phyloP scores from a whole-genome alignment of 495 filamentous ascomycete species.

The Cetradonia linearis region DNA sequence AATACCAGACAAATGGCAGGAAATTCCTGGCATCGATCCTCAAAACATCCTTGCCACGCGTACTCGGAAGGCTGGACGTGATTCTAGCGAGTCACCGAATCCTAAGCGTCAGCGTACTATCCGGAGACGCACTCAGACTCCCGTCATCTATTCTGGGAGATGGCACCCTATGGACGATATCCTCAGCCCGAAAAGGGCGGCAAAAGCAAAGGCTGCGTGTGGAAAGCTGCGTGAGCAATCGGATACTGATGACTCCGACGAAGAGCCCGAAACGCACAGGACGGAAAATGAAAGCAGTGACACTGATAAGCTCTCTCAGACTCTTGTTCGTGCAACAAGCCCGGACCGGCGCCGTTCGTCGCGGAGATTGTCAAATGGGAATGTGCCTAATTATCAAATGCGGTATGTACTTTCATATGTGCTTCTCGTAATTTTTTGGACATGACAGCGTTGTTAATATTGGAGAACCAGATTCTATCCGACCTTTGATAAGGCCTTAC shows the following conservation, averaged over 20 bases:
- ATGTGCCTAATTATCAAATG: slow-evolving; percentile 7
- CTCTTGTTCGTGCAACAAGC: background rate
- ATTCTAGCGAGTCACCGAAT: background rate
- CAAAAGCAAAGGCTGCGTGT: background rate
- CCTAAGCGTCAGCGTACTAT: slow-evolving; percentile 2
- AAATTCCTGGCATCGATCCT: background rate
- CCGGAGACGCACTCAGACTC: background rate
- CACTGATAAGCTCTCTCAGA: background rate
- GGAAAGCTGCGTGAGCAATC: background rate
- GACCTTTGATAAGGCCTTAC: slow-evolving; percentile 2
- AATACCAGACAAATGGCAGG: background rate
- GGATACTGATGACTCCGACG: background rate
- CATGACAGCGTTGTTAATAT: background rate
- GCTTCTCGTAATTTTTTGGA: background rate
- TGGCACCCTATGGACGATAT: slow-evolving; percentile 31
- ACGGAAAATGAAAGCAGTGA: background rate
- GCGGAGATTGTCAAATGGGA: background rate
- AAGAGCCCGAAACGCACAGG: background rate
- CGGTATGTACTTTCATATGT: background rate
- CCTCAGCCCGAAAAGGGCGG: slow-evolving; percentile 21
- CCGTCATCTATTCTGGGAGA: slow-evolving; percentile 26
- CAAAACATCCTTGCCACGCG: background rate
- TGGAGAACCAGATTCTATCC: background rate
- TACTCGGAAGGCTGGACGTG: background rate
- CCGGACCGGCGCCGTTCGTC: slow-evolving; percentile 4